Percentiles rank a stretch among this genome's conserved stretches.
phyloP scores from a whole-genome alignment of 176 grass and related monocot genomes.

The Otatea glauca region DNA sequence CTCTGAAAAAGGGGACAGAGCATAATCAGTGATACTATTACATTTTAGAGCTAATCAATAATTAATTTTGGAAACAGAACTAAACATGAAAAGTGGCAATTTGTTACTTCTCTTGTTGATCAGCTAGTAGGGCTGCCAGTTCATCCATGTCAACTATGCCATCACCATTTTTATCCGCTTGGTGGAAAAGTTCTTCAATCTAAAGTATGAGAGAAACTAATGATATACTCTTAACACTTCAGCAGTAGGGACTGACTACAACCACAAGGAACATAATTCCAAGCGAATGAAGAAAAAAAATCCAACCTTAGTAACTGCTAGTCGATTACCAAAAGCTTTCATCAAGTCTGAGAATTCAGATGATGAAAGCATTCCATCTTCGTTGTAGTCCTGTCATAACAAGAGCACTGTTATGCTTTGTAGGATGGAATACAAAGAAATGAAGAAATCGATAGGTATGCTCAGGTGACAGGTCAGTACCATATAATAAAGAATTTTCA shows the following conservation, averaged over 20 bases:
- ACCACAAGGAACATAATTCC: slow-evolving; percentile 30
- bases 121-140: slow-evolving; percentile 69
- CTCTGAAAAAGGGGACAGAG: slow-evolving; percentile 60
- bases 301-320: slow-evolving; percentile 74
- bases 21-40: slow-evolving; percentile 22
- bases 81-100: slow-evolving; percentile 32
- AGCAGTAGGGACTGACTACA: neutral
- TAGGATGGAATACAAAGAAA: slow-evolving; percentile 33
- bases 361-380: slow-evolving; percentile 66
- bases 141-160: slow-evolving; percentile 97
- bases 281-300: slow-evolving; percentile 10
- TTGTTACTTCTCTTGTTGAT: slow-evolving; percentile 89
- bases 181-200: slow-evolving; percentile 87
- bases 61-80: slow-evolving; percentile 35
- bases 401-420: slow-evolving; percentile 19
- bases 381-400: slow-evolving; percentile 75
- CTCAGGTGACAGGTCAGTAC: slow-evolving; percentile 2
- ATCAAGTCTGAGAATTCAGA: slow-evolving; percentile 91
- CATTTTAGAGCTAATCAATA: neutral
- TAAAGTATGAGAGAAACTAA: slow-evolving; percentile 43
- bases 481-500: slow-evolving; percentile 15
- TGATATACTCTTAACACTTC: slow-evolving; percentile 25
- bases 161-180: slow-evolving; percentile 90
- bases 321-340: slow-evolving; percentile 85
- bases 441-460: slow-evolving; percentile 30